Evolutionary conservation across 768 basidiomycete genomes (phyloP).

Genomic region (Lyophyllum shimeji): DNA sequence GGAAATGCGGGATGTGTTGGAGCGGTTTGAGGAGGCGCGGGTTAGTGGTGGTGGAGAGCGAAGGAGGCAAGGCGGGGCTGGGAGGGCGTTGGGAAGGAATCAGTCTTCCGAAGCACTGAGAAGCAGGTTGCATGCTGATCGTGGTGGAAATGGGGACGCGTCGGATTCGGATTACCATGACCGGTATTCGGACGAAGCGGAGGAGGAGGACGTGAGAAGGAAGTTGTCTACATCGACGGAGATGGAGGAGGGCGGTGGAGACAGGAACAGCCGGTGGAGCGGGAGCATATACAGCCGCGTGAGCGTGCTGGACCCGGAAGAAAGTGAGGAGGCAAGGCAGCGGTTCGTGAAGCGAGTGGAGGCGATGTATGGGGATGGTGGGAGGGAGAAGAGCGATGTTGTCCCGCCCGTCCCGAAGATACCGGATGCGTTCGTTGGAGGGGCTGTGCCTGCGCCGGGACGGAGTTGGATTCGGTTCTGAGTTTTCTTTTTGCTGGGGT

Average conservation of each 20-base stretch:
- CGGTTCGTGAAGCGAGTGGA: conserved; percentile 52
- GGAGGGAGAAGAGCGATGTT: conserved; percentile 30
- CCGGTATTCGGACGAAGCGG: conserved; percentile 3
- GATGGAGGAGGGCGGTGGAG: conserved; percentile 25
- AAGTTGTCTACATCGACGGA: conserved; percentile 16
- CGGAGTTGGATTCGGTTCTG: conserved; percentile 32
- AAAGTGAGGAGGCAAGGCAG: conserved; percentile 48
- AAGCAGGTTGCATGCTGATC: conserved; percentile 10
- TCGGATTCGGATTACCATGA: conserved; percentile 16
- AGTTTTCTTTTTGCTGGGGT: conserved; percentile 15
- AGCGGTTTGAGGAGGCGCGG: conserved; percentile 32
- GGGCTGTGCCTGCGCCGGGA: conserved; percentile 19
- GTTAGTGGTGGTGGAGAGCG: conserved; percentile 3
- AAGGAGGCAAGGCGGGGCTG: conserved; percentile 9
- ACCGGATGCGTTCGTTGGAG: conserved; percentile 29
- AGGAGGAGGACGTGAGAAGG: conserved; percentile 15
- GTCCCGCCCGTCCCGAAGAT: conserved; percentile 48
- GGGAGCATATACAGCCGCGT: conserved; percentile 48
- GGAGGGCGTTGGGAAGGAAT: conserved; percentile 27
- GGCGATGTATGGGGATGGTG: conserved; percentile 46
- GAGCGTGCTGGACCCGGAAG: conserved; percentile 53
- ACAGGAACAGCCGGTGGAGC: conserved; percentile 41
- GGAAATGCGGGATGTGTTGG: conserved; percentile 37
- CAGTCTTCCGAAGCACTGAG: conserved; percentile 24
- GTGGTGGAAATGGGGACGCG: not conserved